A percentile compares a stretch with the other conserved stretches of the same genome.
Evolutionary conservation across 805 yeast genomes (phyloP).

Genomic region (Barnettozyma pratensis): DNA sequence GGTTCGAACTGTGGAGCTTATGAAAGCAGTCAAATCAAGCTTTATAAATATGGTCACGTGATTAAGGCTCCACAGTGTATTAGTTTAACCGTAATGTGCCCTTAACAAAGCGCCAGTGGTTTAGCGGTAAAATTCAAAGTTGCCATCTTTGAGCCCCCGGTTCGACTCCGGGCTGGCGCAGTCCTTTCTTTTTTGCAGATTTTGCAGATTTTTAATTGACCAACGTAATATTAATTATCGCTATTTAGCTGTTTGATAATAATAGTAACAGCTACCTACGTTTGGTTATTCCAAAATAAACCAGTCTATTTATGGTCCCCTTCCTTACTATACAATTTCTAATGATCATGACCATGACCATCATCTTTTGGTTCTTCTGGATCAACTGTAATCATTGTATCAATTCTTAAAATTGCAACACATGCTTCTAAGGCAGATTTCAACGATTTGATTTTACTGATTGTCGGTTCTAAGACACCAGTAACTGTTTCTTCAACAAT

Average conservation of each 20-base stretch:
- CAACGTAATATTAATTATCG: too few species aligned
- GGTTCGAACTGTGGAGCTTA: too few species aligned
- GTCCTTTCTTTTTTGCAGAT: conserved; percentile 19
- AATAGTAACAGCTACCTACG: too few species aligned
- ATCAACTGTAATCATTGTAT: conserved; percentile 95
- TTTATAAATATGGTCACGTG: too few species aligned
- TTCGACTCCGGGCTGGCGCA: conserved; percentile 57
- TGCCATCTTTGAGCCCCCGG: conserved; percentile 58
- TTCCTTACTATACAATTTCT: not conserved
- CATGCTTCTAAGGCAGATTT: conserved; percentile 98
- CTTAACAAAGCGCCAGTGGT: conserved; percentile 39
- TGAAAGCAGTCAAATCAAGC: too few species aligned
- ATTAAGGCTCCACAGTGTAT: too few species aligned
- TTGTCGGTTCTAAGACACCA: conserved; percentile 95
- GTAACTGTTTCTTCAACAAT: conserved; percentile 76
- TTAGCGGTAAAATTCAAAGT: conserved; percentile 53
- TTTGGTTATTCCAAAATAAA: too few species aligned
- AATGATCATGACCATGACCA: conserved; percentile 67
- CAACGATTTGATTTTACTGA: conserved; percentile 86
- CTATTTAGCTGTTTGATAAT: too few species aligned
- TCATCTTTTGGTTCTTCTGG: conserved; percentile 93
- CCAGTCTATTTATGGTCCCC: too few species aligned
- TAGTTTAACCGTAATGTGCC: too few species aligned
- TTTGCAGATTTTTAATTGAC: not conserved
- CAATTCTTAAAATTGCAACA: conserved; percentile 93